These are phyloP conservation scores for Rhizoctonia solani DNA, from an alignment of 1,284 basidiomycete species.

Conservation along the genomic window DNA sequence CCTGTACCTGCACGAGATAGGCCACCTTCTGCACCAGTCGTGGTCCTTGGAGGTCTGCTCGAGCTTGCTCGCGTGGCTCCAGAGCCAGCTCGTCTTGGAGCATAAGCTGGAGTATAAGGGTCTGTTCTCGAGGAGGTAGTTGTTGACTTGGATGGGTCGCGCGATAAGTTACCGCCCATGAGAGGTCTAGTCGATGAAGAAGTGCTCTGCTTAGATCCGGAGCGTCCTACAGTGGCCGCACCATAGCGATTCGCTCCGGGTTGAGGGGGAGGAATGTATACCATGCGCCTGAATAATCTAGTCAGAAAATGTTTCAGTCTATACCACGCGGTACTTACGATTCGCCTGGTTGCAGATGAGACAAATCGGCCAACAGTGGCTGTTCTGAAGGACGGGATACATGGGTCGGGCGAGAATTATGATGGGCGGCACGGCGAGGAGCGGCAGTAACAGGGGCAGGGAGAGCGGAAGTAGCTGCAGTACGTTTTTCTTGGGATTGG, in stretches of 20 bases:
- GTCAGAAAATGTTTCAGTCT: neutral
- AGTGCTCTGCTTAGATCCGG: slow-evolving; percentile 31
- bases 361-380: slow-evolving; percentile 23
- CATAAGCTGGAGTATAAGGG: slow-evolving; percentile 5
- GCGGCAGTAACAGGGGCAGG: slow-evolving; percentile 37
- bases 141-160: slow-evolving; percentile 27
- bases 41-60: slow-evolving; percentile 1
- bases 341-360: slow-evolving; percentile 27
- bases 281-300: slow-evolving; percentile 24
- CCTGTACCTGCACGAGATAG: slow-evolving; percentile 31
- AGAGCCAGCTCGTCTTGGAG: slow-evolving; percentile 19
- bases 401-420: slow-evolving; percentile 20
- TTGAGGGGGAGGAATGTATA: slow-evolving; percentile 29
- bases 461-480: slow-evolving; percentile 28
- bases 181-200: slow-evolving; percentile 18
- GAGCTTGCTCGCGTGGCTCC: slow-evolving; percentile 18
- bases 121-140: neutral
- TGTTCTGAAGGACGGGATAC: slow-evolving; percentile 30
- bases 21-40: neutral
- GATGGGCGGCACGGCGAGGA: slow-evolving; percentile 21
- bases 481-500: slow-evolving; percentile 24
- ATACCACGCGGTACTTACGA: slow-evolving; percentile 16
- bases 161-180: slow-evolving; percentile 1
- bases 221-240: slow-evolving; percentile 27
- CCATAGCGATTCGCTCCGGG: slow-evolving; percentile 26